Conservation (phyloP, 2,329 filamentous ascomycete genomes). For the Thyridium curvatum region DNA sequence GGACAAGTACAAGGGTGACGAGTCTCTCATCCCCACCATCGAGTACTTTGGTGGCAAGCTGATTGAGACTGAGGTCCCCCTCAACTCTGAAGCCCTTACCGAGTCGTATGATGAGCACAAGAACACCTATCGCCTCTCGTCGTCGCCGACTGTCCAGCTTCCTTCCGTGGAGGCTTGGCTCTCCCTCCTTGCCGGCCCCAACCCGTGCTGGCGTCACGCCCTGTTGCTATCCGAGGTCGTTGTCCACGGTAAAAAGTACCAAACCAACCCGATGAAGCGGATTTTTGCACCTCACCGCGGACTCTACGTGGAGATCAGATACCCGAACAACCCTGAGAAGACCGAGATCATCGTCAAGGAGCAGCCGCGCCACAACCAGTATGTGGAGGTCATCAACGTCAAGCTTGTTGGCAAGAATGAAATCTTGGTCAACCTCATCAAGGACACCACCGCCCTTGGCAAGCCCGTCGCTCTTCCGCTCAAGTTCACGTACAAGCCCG, state of each 20-base stretch:
- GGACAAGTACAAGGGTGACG: slow-evolving; percentile 74
- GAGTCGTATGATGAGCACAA: slow-evolving; percentile 74
- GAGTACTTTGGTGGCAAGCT: slow-evolving; percentile 96
- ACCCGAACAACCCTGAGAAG: slow-evolving; percentile 76
- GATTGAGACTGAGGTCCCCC: slow-evolving; percentile 62
- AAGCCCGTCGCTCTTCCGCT: slow-evolving; percentile 78
- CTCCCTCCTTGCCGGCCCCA: slow-evolving; percentile 75
- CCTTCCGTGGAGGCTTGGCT: slow-evolving; percentile 82
- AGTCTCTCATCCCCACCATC: slow-evolving; percentile 69
- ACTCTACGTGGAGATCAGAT: slow-evolving; percentile 78
- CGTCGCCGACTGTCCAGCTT: slow-evolving; percentile 64
- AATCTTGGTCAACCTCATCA: slow-evolving; percentile 85
- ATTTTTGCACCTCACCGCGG: slow-evolving; percentile 84
- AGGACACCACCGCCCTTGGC: slow-evolving; percentile 82
- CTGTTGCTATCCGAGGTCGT: slow-evolving; percentile 91
- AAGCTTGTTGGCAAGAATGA: slow-evolving; percentile 69
- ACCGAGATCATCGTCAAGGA: slow-evolving; percentile 85
- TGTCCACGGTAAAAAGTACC: slow-evolving; percentile 92
- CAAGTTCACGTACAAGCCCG: slow-evolving; percentile 87
- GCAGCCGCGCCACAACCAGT: slow-evolving; percentile 77
- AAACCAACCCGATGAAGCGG: slow-evolving; percentile 90
- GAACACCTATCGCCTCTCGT: slow-evolving; percentile 77
- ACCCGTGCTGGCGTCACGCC: slow-evolving; percentile 89
- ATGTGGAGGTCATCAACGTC: slow-evolving; percentile 83
- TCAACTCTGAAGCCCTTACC: slow-evolving; percentile 80